Evolutionary conservation across 1,139 yeast genomes (phyloP).

Genomic region (Geotrichum candidum): DNA sequence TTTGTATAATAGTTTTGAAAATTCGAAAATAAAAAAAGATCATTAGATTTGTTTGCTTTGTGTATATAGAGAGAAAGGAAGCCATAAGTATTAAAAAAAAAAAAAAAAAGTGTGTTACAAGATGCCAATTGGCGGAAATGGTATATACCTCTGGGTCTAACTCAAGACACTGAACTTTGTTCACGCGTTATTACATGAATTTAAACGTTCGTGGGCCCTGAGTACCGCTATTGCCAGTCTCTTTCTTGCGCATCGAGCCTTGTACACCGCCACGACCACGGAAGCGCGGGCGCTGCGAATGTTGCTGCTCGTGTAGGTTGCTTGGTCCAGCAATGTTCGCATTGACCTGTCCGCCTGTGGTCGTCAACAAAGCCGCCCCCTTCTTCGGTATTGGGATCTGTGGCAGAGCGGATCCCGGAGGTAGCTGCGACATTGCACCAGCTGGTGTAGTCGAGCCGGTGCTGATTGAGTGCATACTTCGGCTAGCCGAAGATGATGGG

Average conservation of each 20-base stretch:
- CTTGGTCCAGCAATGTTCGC: constrained; percentile 15
- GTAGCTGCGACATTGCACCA: not conserved
- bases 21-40: not conserved
- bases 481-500: not conserved
- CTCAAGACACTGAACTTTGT: not conserved
- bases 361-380: not conserved
- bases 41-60: not conserved
- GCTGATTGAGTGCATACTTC: not conserved
- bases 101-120: not conserved
- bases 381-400: not conserved
- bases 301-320: constrained; percentile 10
- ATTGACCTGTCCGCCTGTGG: not conserved
- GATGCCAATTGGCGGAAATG: not conserved
- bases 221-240: not conserved
- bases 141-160: not conserved
- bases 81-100: not conserved
- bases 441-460: not conserved
- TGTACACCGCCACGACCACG: constrained; percentile 36
- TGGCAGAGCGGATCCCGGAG: not conserved
- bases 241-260: constrained; percentile 20
- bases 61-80: not conserved
- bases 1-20: not conserved
- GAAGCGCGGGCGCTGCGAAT: constrained; percentile 19
- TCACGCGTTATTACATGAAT: not conserved
- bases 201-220: not conserved